Percentiles rank a stretch among this genome's conserved stretches.
These are phyloP conservation scores for Cystofilobasidium ferigula DNA, from an alignment of 768 basidiomycete genomes.

Conservation along the genomic window DNA sequence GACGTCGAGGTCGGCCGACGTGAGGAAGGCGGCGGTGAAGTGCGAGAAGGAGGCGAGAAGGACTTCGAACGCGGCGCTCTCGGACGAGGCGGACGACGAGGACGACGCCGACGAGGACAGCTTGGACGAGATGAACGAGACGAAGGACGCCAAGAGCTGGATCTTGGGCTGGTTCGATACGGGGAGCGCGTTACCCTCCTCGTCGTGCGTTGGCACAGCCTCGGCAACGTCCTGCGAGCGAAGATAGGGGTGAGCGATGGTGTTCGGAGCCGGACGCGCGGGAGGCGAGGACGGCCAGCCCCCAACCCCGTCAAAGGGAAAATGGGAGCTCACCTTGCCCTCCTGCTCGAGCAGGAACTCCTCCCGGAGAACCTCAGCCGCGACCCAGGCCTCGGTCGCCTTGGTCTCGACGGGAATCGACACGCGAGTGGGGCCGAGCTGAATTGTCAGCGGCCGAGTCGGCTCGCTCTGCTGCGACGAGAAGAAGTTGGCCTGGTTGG, in stretches of 20 bases:
- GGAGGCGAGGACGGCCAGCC: background rate
- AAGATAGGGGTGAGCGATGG: slow-evolving; percentile 31
- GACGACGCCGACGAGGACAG: slow-evolving; percentile 41
- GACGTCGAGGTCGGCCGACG: slow-evolving; percentile 52
- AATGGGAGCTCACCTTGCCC: slow-evolving; percentile 19
- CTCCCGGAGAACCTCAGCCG: slow-evolving; percentile 80
- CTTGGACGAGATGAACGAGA: slow-evolving; percentile 60
- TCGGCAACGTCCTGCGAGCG: slow-evolving; percentile 32
- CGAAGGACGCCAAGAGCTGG: slow-evolving; percentile 71
- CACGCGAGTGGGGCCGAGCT: slow-evolving; percentile 41
- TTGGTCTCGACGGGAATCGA: slow-evolving; percentile 73
- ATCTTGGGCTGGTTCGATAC: slow-evolving; percentile 53
- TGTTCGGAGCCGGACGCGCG: background rate
- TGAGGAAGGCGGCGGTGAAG: slow-evolving; percentile 66
- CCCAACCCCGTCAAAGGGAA: background rate
- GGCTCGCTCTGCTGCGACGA: slow-evolving; percentile 26
- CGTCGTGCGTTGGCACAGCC: slow-evolving; percentile 48
- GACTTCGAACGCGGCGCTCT: slow-evolving; percentile 41
- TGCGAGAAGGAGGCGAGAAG: slow-evolving; percentile 63
- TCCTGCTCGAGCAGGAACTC: slow-evolving; percentile 54
- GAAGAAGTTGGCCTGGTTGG: slow-evolving; percentile 21
- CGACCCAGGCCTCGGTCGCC: slow-evolving; percentile 73
- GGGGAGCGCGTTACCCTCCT: slow-evolving; percentile 36
- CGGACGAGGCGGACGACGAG: slow-evolving; percentile 45
- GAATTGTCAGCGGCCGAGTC: slow-evolving; percentile 38